A percentile compares a stretch with the other conserved stretches of the same genome.
Evolutionary conservation across 2,329 filamentous ascomycete genomes (phyloP).

Genomic region (Talaromyces sp.): DNA sequence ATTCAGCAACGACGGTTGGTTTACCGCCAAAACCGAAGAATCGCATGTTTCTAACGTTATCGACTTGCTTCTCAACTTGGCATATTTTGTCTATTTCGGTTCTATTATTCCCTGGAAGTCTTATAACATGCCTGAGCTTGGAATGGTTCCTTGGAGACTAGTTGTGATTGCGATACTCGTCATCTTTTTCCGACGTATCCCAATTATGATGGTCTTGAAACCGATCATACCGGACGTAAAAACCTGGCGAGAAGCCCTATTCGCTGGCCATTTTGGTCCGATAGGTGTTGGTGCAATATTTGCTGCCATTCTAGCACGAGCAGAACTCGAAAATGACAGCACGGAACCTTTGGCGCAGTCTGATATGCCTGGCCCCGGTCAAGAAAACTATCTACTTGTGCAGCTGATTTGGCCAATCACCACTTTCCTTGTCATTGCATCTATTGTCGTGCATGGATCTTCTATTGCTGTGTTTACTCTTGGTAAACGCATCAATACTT

Average conservation of each 20-base stretch:
- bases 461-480: conserved; percentile 96
- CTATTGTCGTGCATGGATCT: conserved; percentile 95
- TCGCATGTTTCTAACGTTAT: conserved; percentile 99
- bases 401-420: conserved; percentile 93
- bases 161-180: conserved; percentile 93
- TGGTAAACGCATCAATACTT: conserved; percentile 95
- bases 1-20: conserved; percentile 99
- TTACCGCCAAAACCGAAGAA: conserved; percentile 95
- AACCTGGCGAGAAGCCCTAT: conserved; percentile 94
- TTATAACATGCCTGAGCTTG: conserved; percentile 72
- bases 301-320: conserved; percentile 84
- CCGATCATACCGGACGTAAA: conserved; percentile 95
- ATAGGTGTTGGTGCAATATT: conserved; percentile 98
- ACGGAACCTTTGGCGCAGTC: conserved; percentile 69
- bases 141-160: conserved; percentile 80
- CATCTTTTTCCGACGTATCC: conserved; percentile 91
- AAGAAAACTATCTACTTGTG: conserved; percentile 67
- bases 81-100: conserved; percentile 97
- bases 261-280: conserved; percentile 95
- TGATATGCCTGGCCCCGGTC: conserved; percentile 50
- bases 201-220: conserved; percentile 87
- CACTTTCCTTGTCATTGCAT: conserved; percentile 88
- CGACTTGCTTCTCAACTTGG: conserved; percentile 90
- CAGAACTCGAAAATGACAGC: conserved; percentile 75
- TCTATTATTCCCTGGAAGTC: conserved; percentile 95